These are phyloP conservation scores for Magnusiomyces fungicola DNA, from an alignment of 1,139 yeast species.

Conservation along the genomic window DNA sequence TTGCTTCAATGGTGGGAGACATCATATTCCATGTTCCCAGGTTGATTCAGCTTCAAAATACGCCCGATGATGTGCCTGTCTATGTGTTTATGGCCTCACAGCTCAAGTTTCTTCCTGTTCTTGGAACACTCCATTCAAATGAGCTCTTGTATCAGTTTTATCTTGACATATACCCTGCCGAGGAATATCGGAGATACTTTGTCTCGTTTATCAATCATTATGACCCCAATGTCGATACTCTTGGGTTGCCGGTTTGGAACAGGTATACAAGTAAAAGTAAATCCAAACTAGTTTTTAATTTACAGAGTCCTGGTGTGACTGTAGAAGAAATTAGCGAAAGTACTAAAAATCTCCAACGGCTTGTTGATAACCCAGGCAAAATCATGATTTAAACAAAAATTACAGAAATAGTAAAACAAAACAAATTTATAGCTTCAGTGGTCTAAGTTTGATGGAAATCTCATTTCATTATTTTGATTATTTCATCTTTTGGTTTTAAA, in stretches of 20 bases:
- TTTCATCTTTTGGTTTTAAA: too few species aligned
- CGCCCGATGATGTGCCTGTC: slow-evolving; percentile 3
- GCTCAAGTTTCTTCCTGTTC: slow-evolving; percentile 14
- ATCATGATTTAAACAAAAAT: slow-evolving; percentile 1
- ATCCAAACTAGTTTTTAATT: too few species aligned
- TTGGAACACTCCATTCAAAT: slow-evolving; percentile 19
- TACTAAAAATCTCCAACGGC: background rate
- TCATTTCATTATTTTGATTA: too few species aligned
- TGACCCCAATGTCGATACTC: slow-evolving; percentile 16
- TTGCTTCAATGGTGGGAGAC: slow-evolving; percentile 20
- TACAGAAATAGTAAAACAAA: too few species aligned
- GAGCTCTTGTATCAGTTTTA: slow-evolving; percentile 14
- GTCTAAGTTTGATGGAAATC: too few species aligned
- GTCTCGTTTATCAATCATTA: slow-evolving; percentile 19
- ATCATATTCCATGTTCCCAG: slow-evolving; percentile 20
- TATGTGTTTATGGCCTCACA: slow-evolving; percentile 14
- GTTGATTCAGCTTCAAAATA: slow-evolving; percentile 13
- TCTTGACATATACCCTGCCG: slow-evolving; percentile 9
- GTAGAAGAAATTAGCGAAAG: background rate
- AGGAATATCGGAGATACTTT: slow-evolving; percentile 17
- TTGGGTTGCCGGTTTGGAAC: slow-evolving; percentile 14
- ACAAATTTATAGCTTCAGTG: too few species aligned
- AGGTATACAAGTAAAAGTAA: slow-evolving; percentile 24
- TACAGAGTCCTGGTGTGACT: background rate
- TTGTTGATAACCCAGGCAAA: slow-evolving; percentile 1